Conservation (phyloP, 208 protist genomes). For the Trypanosoma scelopori region DNA sequence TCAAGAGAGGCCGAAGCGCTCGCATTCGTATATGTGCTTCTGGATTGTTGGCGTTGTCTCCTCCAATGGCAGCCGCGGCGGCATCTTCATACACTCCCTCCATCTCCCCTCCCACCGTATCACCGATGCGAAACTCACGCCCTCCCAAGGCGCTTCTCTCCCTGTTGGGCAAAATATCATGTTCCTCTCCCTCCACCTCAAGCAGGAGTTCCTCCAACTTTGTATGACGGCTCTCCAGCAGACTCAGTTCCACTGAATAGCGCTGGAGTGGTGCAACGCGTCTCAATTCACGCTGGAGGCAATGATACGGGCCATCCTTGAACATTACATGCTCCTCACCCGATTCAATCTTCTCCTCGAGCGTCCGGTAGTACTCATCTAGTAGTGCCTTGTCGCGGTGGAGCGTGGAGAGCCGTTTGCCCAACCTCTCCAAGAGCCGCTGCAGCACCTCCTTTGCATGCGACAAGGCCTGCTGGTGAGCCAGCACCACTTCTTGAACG, state of each 20-base stretch:
- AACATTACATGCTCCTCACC: constrained; percentile 6
- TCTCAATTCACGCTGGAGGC: constrained; percentile 36
- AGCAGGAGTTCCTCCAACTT: constrained; percentile 52
- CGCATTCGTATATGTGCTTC: constrained; percentile 13
- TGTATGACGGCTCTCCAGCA: constrained; percentile 42
- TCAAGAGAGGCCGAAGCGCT: constrained; percentile 15
- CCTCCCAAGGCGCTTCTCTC: background rate
- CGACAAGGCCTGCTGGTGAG: constrained; percentile 30
- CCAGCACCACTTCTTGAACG: constrained; percentile 27
- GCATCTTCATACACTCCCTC: constrained; percentile 25
- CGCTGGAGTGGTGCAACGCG: constrained; percentile 38
- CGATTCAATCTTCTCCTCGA: constrained; percentile 52
- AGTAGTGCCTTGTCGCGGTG: constrained; percentile 36
- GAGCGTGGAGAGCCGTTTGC: constrained; percentile 31
- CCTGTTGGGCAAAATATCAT: background rate
- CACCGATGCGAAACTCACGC: background rate
- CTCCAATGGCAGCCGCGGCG: constrained; percentile 4
- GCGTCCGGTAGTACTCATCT: constrained; percentile 58
- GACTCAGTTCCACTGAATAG: constrained; percentile 34
- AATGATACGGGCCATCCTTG: constrained; percentile 47
- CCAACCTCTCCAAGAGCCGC: constrained; percentile 33
- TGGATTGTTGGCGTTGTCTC: constrained; percentile 4
- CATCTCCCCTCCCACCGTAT: constrained; percentile 14
- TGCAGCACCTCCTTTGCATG: constrained; percentile 42
- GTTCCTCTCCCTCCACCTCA: constrained; percentile 54